Percentiles rank a stretch among this genome's conserved stretches.
These are phyloP conservation scores for Amaranthus tricolor DNA, from an alignment of 179 eudicot species.

Conservation along the genomic window DNA sequence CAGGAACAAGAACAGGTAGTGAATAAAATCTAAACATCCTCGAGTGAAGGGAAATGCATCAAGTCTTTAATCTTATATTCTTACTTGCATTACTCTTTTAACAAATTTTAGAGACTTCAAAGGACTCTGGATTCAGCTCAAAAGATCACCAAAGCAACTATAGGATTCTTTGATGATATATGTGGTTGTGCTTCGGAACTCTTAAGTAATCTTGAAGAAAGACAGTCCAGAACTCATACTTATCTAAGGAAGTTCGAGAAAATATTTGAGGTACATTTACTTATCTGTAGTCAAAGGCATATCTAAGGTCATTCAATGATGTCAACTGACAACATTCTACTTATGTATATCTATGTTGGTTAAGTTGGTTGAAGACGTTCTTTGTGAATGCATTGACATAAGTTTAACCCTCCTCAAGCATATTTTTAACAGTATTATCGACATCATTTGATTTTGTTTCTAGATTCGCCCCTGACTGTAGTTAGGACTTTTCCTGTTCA, in stretches of 20 bases:
- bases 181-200: slow-evolving; percentile 52
- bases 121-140: slow-evolving; percentile 60
- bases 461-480: no score
- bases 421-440: no score
- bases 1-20: slow-evolving; percentile 72
- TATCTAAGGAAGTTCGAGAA: slow-evolving; percentile 49
- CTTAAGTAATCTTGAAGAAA: slow-evolving; percentile 43
- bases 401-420: no score
- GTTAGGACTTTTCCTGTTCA: neutral
- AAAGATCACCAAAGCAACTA: slow-evolving; percentile 55
- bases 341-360: no score
- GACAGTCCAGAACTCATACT: slow-evolving; percentile 41
- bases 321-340: no score
- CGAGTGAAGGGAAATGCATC: neutral
- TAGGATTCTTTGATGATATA: slow-evolving; percentile 57
- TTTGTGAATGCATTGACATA: no score
- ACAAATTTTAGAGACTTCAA: slow-evolving; percentile 48
- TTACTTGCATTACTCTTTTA: neutral
- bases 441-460: no score
- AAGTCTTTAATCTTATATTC: neutral
- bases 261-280: slow-evolving; percentile 56
- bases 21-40: neutral
- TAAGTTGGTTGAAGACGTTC: no score
- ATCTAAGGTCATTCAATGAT: no score
- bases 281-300: neutral